Conservation (phyloP, 345 rosid species). For the Brassica juncea region DNA sequence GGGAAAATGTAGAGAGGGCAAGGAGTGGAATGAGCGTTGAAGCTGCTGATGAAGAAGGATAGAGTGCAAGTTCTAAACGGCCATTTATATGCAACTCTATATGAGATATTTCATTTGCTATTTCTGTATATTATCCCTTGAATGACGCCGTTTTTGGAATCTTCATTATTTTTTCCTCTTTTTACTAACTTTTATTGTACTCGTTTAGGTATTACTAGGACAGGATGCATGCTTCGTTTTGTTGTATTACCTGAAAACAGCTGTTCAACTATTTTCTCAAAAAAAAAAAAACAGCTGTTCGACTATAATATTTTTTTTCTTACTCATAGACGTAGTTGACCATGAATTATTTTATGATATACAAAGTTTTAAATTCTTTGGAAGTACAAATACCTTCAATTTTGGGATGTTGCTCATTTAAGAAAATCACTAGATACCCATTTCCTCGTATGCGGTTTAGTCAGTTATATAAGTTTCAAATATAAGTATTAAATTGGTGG, state of each 20-base stretch:
- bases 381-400: not conserved
- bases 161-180: no score
- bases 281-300: not conserved
- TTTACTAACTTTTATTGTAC: not conserved
- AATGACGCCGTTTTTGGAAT: not conserved
- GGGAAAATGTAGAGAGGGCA: not conserved
- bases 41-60: conserved; percentile 28
- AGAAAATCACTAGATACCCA: not conserved
- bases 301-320: not conserved
- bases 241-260: not conserved
- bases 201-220: conserved; percentile 18
- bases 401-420: conserved; percentile 1
- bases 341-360: not conserved
- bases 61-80: conserved; percentile 15
- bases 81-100: conserved; percentile 29
- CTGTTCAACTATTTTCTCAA: not conserved
- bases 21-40: conserved; percentile 13
- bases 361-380: not conserved
- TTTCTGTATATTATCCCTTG: conserved; percentile 24
- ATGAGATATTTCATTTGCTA: conserved; percentile 28
- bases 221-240: conserved; percentile 6
- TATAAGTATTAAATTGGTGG: not conserved
- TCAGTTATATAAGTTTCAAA: not conserved
- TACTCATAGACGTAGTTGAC: conserved; percentile 14
- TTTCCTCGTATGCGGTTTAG: not conserved